Conservation (phyloP, 2,329 filamentous ascomycete genomes). For the Cladosporium halotolerans region DNA sequence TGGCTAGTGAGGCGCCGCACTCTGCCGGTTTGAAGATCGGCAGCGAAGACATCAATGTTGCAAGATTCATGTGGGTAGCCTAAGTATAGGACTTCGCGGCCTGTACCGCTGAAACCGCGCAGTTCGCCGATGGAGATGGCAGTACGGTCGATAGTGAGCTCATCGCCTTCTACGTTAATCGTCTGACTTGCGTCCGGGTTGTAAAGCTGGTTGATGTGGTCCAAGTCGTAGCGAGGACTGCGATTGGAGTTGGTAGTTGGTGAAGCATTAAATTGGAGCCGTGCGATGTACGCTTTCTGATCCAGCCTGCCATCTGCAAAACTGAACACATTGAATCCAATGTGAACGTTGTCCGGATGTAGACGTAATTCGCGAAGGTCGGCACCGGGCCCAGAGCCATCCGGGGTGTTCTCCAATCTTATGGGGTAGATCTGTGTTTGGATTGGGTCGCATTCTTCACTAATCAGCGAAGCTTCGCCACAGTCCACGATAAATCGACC, state of each 20-base stretch:
- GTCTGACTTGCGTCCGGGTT: slow-evolving; percentile 19
- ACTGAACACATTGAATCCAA: slow-evolving; percentile 39
- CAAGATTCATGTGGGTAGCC: slow-evolving; percentile 36
- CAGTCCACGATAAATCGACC: slow-evolving; percentile 35
- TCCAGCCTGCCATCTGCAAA: slow-evolving; percentile 19
- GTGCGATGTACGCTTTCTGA: slow-evolving; percentile 32
- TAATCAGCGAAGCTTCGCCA: slow-evolving; percentile 27
- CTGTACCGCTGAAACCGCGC: slow-evolving; percentile 40
- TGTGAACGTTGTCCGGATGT: slow-evolving; percentile 41
- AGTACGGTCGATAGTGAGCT: slow-evolving; percentile 28
- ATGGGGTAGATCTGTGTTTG: slow-evolving; percentile 38
- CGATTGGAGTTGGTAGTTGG: slow-evolving; percentile 28
- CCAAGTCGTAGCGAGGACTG: slow-evolving; percentile 34
- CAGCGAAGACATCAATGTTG: slow-evolving; percentile 43
- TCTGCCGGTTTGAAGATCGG: slow-evolving; percentile 35
- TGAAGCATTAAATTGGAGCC: slow-evolving; percentile 36
- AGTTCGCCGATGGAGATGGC: slow-evolving; percentile 39
- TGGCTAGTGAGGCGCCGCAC: slow-evolving; percentile 40
- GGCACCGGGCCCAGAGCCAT: slow-evolving; percentile 31
- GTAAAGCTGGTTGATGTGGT: slow-evolving; percentile 34
- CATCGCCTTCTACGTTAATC: slow-evolving; percentile 21
- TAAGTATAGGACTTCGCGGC: slow-evolving; percentile 39
- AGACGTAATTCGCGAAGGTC: slow-evolving; percentile 39
- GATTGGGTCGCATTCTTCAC: slow-evolving; percentile 34
- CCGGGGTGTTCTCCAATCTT: slow-evolving; percentile 30